phyloP scores from a whole-genome alignment of 306 rosid genomes.

The Astragalus membranaceus region DNA sequence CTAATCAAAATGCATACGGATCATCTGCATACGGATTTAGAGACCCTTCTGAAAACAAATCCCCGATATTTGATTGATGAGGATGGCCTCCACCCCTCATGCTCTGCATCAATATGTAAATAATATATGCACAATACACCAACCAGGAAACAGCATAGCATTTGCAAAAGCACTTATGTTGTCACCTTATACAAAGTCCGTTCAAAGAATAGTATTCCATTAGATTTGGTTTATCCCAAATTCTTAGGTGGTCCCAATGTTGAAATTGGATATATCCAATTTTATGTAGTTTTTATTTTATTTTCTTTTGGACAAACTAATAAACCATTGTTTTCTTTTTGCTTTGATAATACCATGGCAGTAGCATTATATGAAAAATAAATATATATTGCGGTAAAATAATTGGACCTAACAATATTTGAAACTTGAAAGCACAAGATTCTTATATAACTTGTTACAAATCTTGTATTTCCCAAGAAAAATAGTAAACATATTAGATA shows the following conservation, averaged over 20 bases:
- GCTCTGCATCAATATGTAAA: conserved; percentile 33
- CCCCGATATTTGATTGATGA: conserved; percentile 74
- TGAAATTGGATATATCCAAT: too few species aligned
- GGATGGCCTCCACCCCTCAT: conserved; percentile 44
- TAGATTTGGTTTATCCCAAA: not conserved
- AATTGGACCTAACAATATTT: conserved; percentile 15
- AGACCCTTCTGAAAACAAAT: conserved; percentile 94
- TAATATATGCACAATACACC: not conserved
- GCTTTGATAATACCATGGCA: not conserved
- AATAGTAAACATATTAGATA: not conserved
- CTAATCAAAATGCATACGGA: conserved; percentile 92
- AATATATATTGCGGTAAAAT: not conserved
- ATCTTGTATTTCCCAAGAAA: not conserved
- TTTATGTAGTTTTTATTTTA: too few species aligned
- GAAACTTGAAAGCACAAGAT: conserved; percentile 14
- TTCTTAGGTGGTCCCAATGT: not conserved
- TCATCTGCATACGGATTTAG: conserved; percentile 96
- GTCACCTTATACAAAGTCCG: not conserved
- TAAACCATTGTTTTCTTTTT: not conserved
- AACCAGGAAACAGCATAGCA: not conserved
- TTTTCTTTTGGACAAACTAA: too few species aligned
- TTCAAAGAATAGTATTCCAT: not conserved
- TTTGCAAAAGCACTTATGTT: not conserved
- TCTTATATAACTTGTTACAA: conserved; percentile 10
- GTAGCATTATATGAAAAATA: not conserved